Evolutionary conservation across 441 rosid genomes (phyloP).

Genomic region (Syzygium syzygioides): DNA sequence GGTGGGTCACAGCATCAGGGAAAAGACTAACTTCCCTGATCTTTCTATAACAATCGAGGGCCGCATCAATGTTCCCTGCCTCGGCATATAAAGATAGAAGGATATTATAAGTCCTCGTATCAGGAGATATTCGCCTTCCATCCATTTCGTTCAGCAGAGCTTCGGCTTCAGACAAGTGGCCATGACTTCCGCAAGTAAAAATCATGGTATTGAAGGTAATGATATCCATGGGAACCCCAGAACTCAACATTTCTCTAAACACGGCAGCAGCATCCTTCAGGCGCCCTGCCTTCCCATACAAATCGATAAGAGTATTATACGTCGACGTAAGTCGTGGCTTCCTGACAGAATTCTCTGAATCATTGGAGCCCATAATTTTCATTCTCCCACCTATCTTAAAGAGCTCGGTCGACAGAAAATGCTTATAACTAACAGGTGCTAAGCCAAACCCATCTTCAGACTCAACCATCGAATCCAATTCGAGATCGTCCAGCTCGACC

Average conservation of each 20-base stretch:
- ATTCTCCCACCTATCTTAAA: conserved; percentile 66
- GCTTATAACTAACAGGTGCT: conserved; percentile 58
- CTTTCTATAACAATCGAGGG: conserved; percentile 48
- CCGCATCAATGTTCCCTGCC: conserved; percentile 58
- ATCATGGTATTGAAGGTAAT: conserved; percentile 89
- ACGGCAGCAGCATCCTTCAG: conserved; percentile 70
- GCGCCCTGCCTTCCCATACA: conserved; percentile 94
- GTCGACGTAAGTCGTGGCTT: conserved; percentile 71
- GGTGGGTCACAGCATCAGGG: conserved; percentile 64
- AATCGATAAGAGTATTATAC: conserved; percentile 75
- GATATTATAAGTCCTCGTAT: conserved; percentile 74
- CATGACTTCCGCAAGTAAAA: conserved; percentile 78
- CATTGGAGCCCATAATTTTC: conserved; percentile 18
- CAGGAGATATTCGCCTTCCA: conserved; percentile 56
- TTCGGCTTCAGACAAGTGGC: conserved; percentile 68
- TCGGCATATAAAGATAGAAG: conserved; percentile 68
- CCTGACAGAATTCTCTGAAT: conserved; percentile 27
- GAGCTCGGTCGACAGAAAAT: conserved; percentile 76
- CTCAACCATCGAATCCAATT: conserved; percentile 44
- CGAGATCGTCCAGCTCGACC: conserved; percentile 61
- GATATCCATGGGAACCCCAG: conserved; percentile 67
- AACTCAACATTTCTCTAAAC: conserved; percentile 71
- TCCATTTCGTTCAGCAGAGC: conserved; percentile 71
- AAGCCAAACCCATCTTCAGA: conserved; percentile 31
- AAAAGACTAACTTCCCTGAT: conserved; percentile 67